Evolutionary conservation across 257 asterid species (phyloP).

Genomic region (Plantago elongata): DNA sequence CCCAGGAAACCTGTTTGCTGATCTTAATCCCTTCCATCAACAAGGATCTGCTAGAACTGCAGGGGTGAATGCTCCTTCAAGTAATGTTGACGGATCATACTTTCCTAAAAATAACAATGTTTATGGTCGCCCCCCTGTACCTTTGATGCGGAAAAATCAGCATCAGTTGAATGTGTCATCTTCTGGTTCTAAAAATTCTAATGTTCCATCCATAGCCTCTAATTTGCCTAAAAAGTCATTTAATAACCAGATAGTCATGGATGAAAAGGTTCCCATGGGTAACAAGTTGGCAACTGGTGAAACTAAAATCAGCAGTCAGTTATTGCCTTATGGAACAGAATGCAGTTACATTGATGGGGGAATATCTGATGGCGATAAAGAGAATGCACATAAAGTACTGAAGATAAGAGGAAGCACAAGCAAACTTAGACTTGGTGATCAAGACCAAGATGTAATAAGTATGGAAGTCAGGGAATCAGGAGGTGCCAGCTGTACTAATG

Average conservation of each 20-base stretch:
- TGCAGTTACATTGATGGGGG: conserved; percentile 9
- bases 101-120: conserved; percentile 41
- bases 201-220: conserved; percentile 30
- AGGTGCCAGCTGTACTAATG: conserved; percentile 37
- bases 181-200: conserved; percentile 48
- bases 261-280: conserved; percentile 23
- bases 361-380: conserved; percentile 29
- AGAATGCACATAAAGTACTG: conserved; percentile 28
- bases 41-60: conserved; percentile 65
- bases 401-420: conserved; percentile 10
- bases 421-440: conserved; percentile 34
- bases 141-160: conserved; percentile 65
- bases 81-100: conserved; percentile 52
- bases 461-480: conserved; percentile 37
- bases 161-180: conserved; percentile 57
- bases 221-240: conserved; percentile 34
- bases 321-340: too few relatives aligned
- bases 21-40: conserved; percentile 88
- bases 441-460: conserved; percentile 28
- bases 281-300: conserved; percentile 35
- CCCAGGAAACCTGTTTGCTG: conserved; percentile 82
- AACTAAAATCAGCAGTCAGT: conserved; percentile 25
- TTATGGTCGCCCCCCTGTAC: conserved; percentile 59
- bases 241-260: conserved; percentile 29
- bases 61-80: conserved; percentile 44